Percentiles rank a stretch among this genome's conserved stretches.
Evolutionary conservation across 75 land plant species (phyloP).

Genomic region (Gnetum montanum): DNA sequence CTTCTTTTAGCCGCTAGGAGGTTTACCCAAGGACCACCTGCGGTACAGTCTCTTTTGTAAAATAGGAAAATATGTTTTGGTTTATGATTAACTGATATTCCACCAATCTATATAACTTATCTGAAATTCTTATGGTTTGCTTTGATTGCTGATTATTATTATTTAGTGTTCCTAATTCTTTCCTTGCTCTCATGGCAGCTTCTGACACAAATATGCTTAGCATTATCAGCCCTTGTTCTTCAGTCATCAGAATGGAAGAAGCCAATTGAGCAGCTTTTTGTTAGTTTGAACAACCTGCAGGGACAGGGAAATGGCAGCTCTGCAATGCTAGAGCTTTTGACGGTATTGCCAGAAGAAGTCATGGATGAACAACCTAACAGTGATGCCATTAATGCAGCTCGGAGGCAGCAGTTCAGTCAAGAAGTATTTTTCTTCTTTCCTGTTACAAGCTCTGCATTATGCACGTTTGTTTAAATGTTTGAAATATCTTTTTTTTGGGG

Average conservation of each 20-base stretch:
- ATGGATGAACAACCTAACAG: constrained; percentile 51
- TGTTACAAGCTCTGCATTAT: background rate
- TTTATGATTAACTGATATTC: too few species aligned
- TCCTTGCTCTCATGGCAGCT: constrained; percentile 71
- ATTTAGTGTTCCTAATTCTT: too few species aligned
- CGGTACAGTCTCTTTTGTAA: constrained; percentile 34
- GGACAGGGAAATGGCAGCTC: constrained; percentile 57
- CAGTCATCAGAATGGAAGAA: constrained; percentile 66
- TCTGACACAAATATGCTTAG: constrained; percentile 91
- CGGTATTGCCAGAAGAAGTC: constrained; percentile 91
- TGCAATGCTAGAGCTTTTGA: constrained; percentile 88
- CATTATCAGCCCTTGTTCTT: constrained; percentile 80
- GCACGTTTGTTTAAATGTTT: background rate
- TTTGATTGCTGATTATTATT: too few species aligned
- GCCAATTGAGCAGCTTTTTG: constrained; percentile 79
- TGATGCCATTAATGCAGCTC: constrained; percentile 32
- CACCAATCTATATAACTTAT: too few species aligned
- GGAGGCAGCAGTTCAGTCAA: constrained; percentile 59
- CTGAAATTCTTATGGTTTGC: too few species aligned
- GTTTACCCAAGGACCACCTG: constrained; percentile 73
- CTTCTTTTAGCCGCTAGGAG: constrained; percentile 80
- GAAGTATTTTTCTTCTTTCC: constrained; percentile 61
- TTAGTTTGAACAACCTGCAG: constrained; percentile 58
- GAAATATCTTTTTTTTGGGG: too few species aligned
- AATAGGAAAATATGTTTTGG: background rate